Conservation (phyloP, 2,329 filamentous ascomycete species). For the Alternaria longipes region DNA sequence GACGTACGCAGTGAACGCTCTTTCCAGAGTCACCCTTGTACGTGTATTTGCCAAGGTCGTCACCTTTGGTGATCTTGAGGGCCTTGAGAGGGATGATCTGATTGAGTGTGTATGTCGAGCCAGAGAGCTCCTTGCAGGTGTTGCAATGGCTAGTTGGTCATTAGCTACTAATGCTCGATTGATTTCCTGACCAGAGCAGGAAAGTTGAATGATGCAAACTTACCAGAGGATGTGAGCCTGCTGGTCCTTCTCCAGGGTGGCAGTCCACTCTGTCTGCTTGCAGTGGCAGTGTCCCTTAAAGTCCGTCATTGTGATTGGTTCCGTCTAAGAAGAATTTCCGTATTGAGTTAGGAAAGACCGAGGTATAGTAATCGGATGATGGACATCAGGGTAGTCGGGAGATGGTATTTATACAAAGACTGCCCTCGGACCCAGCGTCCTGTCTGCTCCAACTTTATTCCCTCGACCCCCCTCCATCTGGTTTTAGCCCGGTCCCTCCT, state of each 20-base stretch:
- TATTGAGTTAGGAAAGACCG: not conserved
- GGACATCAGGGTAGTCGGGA: slow-evolving; percentile 19
- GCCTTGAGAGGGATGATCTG: slow-evolving; percentile 61
- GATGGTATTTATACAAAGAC: slow-evolving; percentile 8
- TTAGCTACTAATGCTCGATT: not conserved
- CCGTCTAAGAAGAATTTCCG: not conserved
- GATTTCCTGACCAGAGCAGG: accelerated
- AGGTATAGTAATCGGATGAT: not conserved
- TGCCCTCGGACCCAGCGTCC: not conserved
- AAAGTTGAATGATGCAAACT: slow-evolving; percentile 23
- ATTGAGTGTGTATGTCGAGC: slow-evolving; percentile 63
- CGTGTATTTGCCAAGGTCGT: slow-evolving; percentile 60
- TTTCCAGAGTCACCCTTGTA: slow-evolving; percentile 67
- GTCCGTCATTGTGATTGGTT: slow-evolving; percentile 50
- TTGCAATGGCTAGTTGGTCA: slow-evolving; percentile 60
- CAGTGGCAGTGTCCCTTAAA: slow-evolving; percentile 65
- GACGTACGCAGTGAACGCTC: slow-evolving; percentile 58
- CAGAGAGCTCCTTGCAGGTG: slow-evolving; percentile 64
- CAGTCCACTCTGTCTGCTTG: slow-evolving; percentile 62
- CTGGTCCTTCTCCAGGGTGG: slow-evolving; percentile 58
- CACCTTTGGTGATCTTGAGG: slow-evolving; percentile 63
- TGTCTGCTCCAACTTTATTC: not conserved
- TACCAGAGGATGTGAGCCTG: slow-evolving; percentile 58
- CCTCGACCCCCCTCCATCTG: not conserved
- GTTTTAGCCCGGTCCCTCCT: not conserved